These are phyloP conservation scores for Pseudocercospora fijiensis DNA, from an alignment of 2,329 filamentous ascomycete genomes.

Conservation along the genomic window DNA sequence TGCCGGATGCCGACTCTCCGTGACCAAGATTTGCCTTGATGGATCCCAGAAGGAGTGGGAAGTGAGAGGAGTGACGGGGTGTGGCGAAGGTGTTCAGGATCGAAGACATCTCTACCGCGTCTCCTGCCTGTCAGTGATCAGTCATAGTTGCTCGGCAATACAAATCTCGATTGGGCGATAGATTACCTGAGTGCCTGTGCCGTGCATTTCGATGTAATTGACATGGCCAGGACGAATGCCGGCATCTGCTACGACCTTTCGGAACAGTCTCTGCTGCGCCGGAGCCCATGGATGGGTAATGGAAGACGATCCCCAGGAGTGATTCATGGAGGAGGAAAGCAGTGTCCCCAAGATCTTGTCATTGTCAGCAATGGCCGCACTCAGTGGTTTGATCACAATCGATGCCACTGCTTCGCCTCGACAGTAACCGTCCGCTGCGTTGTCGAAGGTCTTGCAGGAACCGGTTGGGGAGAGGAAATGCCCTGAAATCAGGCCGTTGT, in stretches of 20 bases:
- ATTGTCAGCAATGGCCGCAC: slow-evolving; percentile 36
- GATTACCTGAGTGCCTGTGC: slow-evolving; percentile 11
- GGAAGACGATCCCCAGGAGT: background rate
- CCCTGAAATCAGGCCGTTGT: slow-evolving; percentile 39
- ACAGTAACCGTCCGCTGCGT: slow-evolving; percentile 36
- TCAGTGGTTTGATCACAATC: slow-evolving; percentile 35
- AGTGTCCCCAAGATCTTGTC: slow-evolving; percentile 35
- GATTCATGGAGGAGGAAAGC: slow-evolving; percentile 10
- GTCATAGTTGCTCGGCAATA: background rate
- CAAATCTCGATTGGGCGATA: background rate
- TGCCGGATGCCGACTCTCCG: slow-evolving; percentile 14
- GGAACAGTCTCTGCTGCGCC: background rate
- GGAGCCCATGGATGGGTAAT: background rate
- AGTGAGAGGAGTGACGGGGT: background rate
- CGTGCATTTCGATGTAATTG: slow-evolving; percentile 7
- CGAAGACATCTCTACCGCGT: background rate
- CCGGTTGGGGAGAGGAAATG: slow-evolving; percentile 48
- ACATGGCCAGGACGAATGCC: background rate
- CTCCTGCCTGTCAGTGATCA: background rate
- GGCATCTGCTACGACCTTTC: background rate
- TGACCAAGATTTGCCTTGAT: slow-evolving; percentile 21
- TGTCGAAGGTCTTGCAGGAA: slow-evolving; percentile 46
- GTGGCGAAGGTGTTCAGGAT: background rate
- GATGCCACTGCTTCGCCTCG: slow-evolving; percentile 29
- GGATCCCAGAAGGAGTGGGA: slow-evolving; percentile 32